Evolutionary conservation across 176 grass and related monocot genomes (phyloP).

Genomic region (Oropetium thomaeum): DNA sequence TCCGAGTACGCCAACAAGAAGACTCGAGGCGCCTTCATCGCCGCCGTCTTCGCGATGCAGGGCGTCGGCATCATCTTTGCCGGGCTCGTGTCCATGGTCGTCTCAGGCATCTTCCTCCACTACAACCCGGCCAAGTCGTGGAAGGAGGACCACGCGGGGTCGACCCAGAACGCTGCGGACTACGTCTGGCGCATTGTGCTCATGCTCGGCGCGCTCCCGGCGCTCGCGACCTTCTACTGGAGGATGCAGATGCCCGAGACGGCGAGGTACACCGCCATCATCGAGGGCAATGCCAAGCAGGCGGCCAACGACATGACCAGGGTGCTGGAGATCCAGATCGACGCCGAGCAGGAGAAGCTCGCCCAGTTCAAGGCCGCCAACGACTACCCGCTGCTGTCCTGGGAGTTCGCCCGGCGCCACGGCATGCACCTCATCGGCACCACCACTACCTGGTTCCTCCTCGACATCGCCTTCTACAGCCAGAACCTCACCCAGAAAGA

Average conservation of each 20-base stretch:
- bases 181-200: conserved; percentile 48
- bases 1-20: conserved; percentile 66
- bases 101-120: conserved; percentile 36
- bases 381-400: conserved; percentile 24
- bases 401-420: conserved; percentile 43
- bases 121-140: conserved; percentile 22
- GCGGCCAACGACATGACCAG: conserved; percentile 26
- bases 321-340: conserved; percentile 13
- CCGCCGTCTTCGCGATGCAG: conserved; percentile 62
- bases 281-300: conserved; percentile 32
- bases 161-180: conserved; percentile 19
- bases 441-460: conserved; percentile 60
- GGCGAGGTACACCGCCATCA: conserved; percentile 44
- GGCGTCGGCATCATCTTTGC: conserved; percentile 58
- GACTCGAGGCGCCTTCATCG: conserved; percentile 51
- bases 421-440: conserved; percentile 64
- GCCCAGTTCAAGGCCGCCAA: conserved; percentile 20
- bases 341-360: conserved; percentile 25
- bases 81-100: conserved; percentile 48
- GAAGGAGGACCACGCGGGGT: neutral
- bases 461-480: conserved; percentile 85
- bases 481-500: conserved; percentile 80
- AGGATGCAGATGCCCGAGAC: conserved; percentile 71
- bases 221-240: conserved; percentile 51
- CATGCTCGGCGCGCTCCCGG: conserved; percentile 41